These are phyloP conservation scores for Nemania bipapillata DNA, from an alignment of 2,329 filamentous ascomycete genomes.

Conservation along the genomic window DNA sequence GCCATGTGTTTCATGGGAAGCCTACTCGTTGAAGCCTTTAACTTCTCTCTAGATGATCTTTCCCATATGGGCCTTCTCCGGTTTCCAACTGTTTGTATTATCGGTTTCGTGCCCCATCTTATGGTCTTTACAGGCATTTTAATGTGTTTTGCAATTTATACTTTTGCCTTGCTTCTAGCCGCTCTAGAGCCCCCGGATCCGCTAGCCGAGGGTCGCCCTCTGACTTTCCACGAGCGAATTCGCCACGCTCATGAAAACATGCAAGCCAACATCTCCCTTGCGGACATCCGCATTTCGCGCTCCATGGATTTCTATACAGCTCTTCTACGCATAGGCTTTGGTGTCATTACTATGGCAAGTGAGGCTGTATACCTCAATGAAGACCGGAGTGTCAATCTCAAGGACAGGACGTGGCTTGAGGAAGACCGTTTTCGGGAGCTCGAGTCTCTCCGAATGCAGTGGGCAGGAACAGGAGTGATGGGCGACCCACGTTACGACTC, in stretches of 20 bases:
- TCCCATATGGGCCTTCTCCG: constrained; percentile 75
- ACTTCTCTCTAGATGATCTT: constrained; percentile 70
- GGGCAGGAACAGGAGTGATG: constrained; percentile 59
- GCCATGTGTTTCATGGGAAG: constrained; percentile 88
- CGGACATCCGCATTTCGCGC: constrained; percentile 80
- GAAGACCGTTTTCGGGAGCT: constrained; percentile 84
- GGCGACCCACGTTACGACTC: constrained; percentile 63
- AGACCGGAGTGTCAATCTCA: constrained; percentile 78
- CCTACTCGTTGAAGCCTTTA: constrained; percentile 79
- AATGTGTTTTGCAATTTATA: constrained; percentile 80
- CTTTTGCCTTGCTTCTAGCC: constrained; percentile 78
- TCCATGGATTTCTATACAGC: constrained; percentile 97
- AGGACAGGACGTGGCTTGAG: constrained; percentile 88
- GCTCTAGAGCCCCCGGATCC: constrained; percentile 72
- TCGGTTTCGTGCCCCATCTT: constrained; percentile 95
- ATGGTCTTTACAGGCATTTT: constrained; percentile 82
- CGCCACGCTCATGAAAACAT: constrained; percentile 83
- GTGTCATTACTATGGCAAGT: constrained; percentile 88
- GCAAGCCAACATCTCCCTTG: constrained; percentile 88
- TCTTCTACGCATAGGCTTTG: constrained; percentile 85
- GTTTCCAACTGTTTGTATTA: constrained; percentile 93
- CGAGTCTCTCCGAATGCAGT: constrained; percentile 67
- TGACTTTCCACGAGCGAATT: constrained; percentile 70
- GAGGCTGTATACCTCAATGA: constrained; percentile 97
- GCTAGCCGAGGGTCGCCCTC: constrained; percentile 47